Evolutionary conservation across 257 asterid species (phyloP), one percentile per base, ranked within the genome.

Genomic region (Nicotiana paniculata): DNA sequence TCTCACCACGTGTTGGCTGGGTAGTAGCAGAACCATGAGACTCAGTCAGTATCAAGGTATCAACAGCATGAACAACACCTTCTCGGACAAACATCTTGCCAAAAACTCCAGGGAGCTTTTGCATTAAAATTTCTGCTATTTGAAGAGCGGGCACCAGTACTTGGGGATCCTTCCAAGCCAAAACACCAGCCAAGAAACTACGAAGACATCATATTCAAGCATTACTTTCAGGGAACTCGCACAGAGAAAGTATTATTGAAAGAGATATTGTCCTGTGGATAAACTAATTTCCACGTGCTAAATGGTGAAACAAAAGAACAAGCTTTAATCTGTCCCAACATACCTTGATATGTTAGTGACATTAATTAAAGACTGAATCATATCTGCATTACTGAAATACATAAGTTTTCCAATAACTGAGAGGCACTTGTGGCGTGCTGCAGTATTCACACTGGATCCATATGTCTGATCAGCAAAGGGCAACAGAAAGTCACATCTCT

Each of bases 161-260:
- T 81, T 93, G 99, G 54, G 98, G 98, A 90, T 96, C 99, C 91
- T 96, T 96, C 98, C 98, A 95, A 59, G 99, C 99, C 85, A 96
- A 88, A 82, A 96, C 97, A 82, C 99, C 99, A 81, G 98, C 97
- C 84, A 96, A 90, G 89, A 96, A 96, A 84, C 99, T 96, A 81
- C 53, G 17, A 74, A 48, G 79, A 74, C 43, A 26, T 48, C 28
- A 74, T 18, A 72, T 6, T 48, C 79, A 15, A 74, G 26, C 15
- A 74, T 74, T 51, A 74, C 43, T 48, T 74, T 74, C 62, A 48
- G 6, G 21, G 63, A 74, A 72, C 37, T 21, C 13, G 21, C 59
- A 72, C 35, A 13, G 39, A 74, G 62, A 74, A 51, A 26, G 26
- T 74, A 74, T 46, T 63, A 48, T 48, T 26, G 12, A 74, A 74